Percentiles rank a stretch among this genome's conserved stretches.
These are phyloP conservation scores for Pelargonium myrrhifolium DNA, from an alignment of 441 rosid species.

Conservation along the genomic window DNA sequence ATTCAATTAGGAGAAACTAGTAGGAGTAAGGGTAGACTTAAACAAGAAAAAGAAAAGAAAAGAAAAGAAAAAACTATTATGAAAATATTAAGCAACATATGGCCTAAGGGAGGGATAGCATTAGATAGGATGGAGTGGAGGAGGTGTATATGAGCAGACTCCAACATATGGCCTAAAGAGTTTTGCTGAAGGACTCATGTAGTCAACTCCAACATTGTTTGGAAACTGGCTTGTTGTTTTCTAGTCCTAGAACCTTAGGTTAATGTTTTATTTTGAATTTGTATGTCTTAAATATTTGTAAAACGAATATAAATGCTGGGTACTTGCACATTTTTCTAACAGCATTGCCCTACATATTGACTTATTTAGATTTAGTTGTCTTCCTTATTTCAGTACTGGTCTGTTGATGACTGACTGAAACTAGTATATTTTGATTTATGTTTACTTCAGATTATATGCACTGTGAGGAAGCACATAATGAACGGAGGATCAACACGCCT, in stretches of 20 bases:
- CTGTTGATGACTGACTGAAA: constrained; percentile 3
- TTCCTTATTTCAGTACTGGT: constrained; percentile 13
- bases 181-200: too few species aligned
- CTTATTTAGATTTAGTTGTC: constrained; percentile 4
- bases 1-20: too few species aligned
- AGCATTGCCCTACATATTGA: not conserved
- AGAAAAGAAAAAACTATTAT: too few species aligned
- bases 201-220: too few species aligned
- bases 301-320: not conserved
- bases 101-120: too few species aligned
- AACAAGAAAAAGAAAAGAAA: too few species aligned
- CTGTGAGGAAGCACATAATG: constrained; percentile 50
- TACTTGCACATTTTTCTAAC: not conserved
- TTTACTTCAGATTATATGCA: constrained; percentile 47
- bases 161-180: too few species aligned
- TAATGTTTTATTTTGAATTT: not conserved
- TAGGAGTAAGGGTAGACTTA: too few species aligned
- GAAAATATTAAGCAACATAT: too few species aligned
- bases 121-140: too few species aligned
- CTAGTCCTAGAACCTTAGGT: not conserved
- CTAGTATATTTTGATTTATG: constrained; percentile 6
- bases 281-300: not conserved
- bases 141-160: too few species aligned
- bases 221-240: not conserved
- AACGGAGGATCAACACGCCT: constrained; percentile 50